A percentile compares a stretch with the other conserved stretches of the same genome.
Conservation (phyloP, 1,284 basidiomycete species). For the Flammula alnicola region DNA sequence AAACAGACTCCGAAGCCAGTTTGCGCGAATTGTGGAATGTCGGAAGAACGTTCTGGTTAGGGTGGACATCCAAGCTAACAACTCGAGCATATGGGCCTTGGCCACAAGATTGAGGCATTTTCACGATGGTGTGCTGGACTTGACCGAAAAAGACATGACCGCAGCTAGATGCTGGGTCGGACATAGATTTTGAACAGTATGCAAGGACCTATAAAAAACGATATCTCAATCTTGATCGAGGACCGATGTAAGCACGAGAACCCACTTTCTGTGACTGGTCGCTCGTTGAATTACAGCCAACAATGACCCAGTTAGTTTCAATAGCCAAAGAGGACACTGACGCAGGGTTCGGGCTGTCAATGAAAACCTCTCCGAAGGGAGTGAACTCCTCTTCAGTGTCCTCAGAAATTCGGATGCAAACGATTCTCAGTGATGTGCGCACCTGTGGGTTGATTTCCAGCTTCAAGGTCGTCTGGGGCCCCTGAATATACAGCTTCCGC, state of each 20-base stretch:
- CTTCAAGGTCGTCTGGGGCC: slow-evolving; percentile 1
- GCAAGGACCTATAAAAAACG: slow-evolving; percentile 19
- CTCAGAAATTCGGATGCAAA: not conserved
- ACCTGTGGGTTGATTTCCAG: slow-evolving; percentile 4
- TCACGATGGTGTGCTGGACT: slow-evolving; percentile 31
- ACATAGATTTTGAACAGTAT: slow-evolving; percentile 25
- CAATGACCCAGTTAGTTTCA: slow-evolving; percentile 31
- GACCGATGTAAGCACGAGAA: not conserved
- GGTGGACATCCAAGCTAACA: slow-evolving; percentile 19
- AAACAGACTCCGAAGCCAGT: slow-evolving; percentile 20
- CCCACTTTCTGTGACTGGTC: slow-evolving; percentile 25
- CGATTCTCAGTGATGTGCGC: not conserved
- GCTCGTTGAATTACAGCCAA: slow-evolving; percentile 26
- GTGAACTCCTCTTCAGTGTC: slow-evolving; percentile 12
- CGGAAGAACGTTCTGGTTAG: slow-evolving; percentile 21
- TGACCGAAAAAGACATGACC: slow-evolving; percentile 31
- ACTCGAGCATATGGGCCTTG: slow-evolving; percentile 29
- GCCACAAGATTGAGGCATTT: slow-evolving; percentile 29
- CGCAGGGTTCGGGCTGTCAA: slow-evolving; percentile 29
- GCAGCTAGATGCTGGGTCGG: slow-evolving; percentile 22
- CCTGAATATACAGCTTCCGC: slow-evolving; percentile 4
- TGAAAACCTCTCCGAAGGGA: slow-evolving; percentile 33
- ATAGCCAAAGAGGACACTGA: slow-evolving; percentile 28
- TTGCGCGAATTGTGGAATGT: slow-evolving; percentile 11
- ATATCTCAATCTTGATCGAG: not conserved